These are phyloP conservation scores for Trichoderma virens DNA, from an alignment of 495 filamentous ascomycete genomes.

Conservation along the genomic window DNA sequence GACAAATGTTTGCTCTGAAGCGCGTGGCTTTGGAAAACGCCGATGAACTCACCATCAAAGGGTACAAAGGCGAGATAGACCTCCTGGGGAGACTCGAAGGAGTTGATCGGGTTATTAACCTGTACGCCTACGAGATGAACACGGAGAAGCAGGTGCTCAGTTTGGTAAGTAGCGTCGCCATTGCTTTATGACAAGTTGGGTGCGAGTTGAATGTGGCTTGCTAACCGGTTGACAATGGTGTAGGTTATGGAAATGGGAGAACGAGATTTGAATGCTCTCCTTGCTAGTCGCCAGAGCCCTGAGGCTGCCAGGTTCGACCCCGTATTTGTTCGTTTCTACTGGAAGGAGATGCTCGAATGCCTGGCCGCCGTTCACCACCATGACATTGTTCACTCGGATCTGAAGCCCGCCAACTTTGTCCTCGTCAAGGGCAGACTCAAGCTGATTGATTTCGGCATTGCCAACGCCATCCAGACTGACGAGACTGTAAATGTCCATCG, in stretches of 20 bases:
- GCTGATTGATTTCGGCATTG: slow-evolving; percentile 94
- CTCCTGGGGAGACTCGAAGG: slow-evolving; percentile 72
- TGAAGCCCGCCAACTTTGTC: slow-evolving; percentile 93
- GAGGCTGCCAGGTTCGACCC: slow-evolving; percentile 75
- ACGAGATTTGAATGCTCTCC: slow-evolving; percentile 83
- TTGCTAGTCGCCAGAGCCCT: slow-evolving; percentile 56
- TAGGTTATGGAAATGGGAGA: slow-evolving; percentile 97
- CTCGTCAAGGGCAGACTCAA: slow-evolving; percentile 78
- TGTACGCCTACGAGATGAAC: slow-evolving; percentile 92
- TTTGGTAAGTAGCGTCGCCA: slow-evolving; percentile 48
- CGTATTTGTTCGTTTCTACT: slow-evolving; percentile 90
- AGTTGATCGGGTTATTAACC: slow-evolving; percentile 78
- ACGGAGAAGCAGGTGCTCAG: slow-evolving; percentile 76
- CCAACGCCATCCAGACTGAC: slow-evolving; percentile 87
- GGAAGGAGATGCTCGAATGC: slow-evolving; percentile 98
- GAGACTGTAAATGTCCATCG: slow-evolving; percentile 96
- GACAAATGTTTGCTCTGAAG: slow-evolving; percentile 89
- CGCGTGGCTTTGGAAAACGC: slow-evolving; percentile 82
- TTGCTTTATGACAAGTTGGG: slow-evolving; percentile 14
- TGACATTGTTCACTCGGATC: slow-evolving; percentile 91
- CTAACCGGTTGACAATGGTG: background rate
- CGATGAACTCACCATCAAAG: slow-evolving; percentile 73
- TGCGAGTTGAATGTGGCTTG: background rate
- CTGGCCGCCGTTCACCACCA: slow-evolving; percentile 77
- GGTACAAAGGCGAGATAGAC: slow-evolving; percentile 97